Evolutionary conservation across 768 basidiomycete genomes (phyloP).

Genomic region (Suillus alpinus): DNA sequence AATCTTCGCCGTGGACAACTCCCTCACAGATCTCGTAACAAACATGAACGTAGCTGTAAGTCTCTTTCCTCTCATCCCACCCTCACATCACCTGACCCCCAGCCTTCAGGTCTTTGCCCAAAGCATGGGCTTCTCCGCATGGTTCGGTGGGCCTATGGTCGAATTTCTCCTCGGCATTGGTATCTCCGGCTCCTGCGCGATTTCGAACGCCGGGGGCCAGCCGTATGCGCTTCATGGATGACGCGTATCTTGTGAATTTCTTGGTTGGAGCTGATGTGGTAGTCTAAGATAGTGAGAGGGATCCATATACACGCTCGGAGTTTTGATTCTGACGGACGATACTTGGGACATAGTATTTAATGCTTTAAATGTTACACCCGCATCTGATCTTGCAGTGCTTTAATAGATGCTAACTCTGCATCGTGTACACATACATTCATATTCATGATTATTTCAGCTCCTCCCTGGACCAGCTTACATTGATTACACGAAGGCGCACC

Average conservation of each 20-base stretch:
- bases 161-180: constrained; percentile 90
- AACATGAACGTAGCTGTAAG: constrained; percentile 90
- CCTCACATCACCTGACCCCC: background rate
- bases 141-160: constrained; percentile 90
- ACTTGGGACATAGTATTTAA: background rate
- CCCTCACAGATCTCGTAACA: constrained; percentile 91
- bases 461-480: too few species aligned
- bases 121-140: constrained; percentile 93
- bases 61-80: constrained; percentile 8
- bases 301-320: background rate
- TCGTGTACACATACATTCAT: background rate
- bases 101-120: constrained; percentile 68
- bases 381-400: too few species aligned
- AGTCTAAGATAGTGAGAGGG: background rate
- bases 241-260: constrained; percentile 72
- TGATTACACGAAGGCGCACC: background rate
- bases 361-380: background rate
- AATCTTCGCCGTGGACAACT: constrained; percentile 95
- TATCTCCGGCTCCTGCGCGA: constrained; percentile 84
- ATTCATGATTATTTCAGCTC: too few species aligned
- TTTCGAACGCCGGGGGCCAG: constrained; percentile 48
- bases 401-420: background rate
- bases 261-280: constrained; percentile 72
- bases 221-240: constrained; percentile 74
- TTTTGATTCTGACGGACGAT: background rate